These are phyloP conservation scores for Neofusicoccum cordaticola DNA, from an alignment of 2,329 filamentous ascomycete genomes.

Conservation along the genomic window DNA sequence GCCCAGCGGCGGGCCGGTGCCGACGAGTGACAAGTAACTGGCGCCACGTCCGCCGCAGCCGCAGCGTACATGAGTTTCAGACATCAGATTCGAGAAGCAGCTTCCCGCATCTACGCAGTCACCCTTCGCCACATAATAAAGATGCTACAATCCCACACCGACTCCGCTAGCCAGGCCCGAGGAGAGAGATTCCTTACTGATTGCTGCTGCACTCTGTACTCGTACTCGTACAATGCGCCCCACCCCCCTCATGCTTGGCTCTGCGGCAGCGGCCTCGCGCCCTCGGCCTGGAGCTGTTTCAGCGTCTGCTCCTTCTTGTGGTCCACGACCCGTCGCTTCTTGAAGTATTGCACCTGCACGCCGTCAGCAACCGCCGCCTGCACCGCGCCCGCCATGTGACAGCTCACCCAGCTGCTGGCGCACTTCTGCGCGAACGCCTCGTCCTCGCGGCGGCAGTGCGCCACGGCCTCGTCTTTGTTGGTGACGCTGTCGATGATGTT, in stretches of 20 bases:
- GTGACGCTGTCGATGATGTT: constrained; percentile 73
- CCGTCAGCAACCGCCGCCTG: neutral
- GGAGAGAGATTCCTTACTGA: constrained; percentile 7
- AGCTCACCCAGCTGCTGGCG: constrained; percentile 77
- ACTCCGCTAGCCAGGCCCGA: neutral
- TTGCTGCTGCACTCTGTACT: constrained; percentile 11
- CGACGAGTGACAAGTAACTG: constrained; percentile 6
- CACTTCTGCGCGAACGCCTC: constrained; percentile 78
- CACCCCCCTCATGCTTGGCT: constrained; percentile 1
- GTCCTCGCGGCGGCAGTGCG: constrained; percentile 57
- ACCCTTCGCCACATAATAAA: constrained; percentile 12
- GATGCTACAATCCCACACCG: constrained; percentile 9
- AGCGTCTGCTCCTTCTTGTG: constrained; percentile 78
- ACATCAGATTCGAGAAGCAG: constrained; percentile 6
- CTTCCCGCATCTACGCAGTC: constrained; percentile 9
- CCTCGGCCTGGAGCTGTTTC: constrained; percentile 66
- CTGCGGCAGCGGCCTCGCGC: constrained; percentile 58
- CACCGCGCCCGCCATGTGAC: neutral
- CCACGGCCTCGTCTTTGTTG: constrained; percentile 51
- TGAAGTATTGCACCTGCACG: constrained; percentile 87
- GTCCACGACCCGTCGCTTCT: constrained; percentile 92
- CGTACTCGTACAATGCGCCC: constrained; percentile 15
- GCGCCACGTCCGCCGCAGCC: constrained; percentile 10
- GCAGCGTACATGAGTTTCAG: constrained; percentile 9
- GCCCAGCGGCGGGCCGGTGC: constrained; percentile 3